phyloP scores from a whole-genome alignment of 805 yeast species.

The Nakazawaea ishiwadae region DNA sequence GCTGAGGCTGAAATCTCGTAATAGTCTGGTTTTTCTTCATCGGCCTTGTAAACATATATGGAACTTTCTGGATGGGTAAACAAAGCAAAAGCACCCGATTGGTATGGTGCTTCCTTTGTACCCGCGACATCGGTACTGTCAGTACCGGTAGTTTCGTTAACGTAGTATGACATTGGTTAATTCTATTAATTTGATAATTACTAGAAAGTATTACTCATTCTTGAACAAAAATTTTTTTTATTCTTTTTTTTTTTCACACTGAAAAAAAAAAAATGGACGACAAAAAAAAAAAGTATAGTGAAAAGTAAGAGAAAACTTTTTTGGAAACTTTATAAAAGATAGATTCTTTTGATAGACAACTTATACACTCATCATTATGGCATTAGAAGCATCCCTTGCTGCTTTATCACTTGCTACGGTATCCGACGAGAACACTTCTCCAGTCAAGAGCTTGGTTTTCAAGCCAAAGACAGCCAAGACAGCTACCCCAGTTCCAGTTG shows the following conservation, averaged over 20 bases:
- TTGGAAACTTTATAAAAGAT: too few relatives aligned
- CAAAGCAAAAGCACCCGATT: conserved; percentile 81
- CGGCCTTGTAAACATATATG: conserved; percentile 50
- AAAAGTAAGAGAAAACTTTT: too few relatives aligned
- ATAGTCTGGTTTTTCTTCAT: conserved; percentile 56
- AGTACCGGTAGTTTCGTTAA: conserved; percentile 68
- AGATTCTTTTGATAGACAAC: too few relatives aligned
- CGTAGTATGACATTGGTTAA: conserved; percentile 39
- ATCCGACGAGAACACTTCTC: conserved; percentile 42
- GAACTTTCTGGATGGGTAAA: conserved; percentile 41
- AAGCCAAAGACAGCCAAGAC: conserved; percentile 89
- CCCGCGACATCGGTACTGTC: conserved; percentile 61
- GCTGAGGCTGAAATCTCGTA: conserved; percentile 85
- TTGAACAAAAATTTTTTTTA: neutral
- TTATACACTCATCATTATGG: too few relatives aligned
- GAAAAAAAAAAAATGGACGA: too few relatives aligned
- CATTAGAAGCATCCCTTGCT: conserved; percentile 64
- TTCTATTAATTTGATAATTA: too few relatives aligned
- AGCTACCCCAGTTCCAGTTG: conserved; percentile 72
- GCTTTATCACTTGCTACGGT: conserved; percentile 59
- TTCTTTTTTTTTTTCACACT: neutral
- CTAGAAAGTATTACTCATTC: too few relatives aligned
- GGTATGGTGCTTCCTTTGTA: conserved; percentile 63
- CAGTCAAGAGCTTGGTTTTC: conserved; percentile 76
- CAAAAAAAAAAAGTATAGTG: too few relatives aligned